Conservation (phyloP, 305 asterid species). For the Fraxinus paxiana region DNA sequence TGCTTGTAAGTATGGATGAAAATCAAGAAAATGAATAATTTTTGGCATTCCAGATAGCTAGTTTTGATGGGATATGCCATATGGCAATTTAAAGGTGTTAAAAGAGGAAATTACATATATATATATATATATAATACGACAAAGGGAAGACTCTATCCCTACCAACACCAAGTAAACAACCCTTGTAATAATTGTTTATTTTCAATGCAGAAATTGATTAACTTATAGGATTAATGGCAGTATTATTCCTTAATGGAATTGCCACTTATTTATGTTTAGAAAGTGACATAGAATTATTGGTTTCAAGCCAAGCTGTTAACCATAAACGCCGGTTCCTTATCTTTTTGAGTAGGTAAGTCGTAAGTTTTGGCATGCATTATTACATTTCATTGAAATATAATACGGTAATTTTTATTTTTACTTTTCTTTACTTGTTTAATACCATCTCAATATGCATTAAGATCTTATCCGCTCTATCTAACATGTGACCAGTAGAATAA, state of each 20-base stretch:
- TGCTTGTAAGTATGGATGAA: slow-evolving; percentile 51
- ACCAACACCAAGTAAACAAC: slow-evolving; percentile 25
- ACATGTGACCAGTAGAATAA: background rate
- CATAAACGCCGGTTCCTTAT: background rate
- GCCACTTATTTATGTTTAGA: background rate
- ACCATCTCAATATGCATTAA: background rate
- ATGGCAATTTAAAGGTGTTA: background rate
- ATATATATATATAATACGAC: slow-evolving; percentile 20
- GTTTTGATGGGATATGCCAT: background rate
- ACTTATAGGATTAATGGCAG: background rate
- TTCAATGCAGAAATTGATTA: background rate
- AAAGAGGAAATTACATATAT: background rate
- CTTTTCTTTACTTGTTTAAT: background rate
- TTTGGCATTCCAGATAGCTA: background rate
- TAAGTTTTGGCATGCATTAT: background rate
- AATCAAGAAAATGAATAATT: slow-evolving; percentile 1
- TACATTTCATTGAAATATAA: background rate
- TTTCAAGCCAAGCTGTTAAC: slow-evolving; percentile 3
- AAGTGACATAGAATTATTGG: background rate
- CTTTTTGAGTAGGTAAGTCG: background rate
- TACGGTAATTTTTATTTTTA: too few species aligned
- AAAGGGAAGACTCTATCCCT: slow-evolving; percentile 33
- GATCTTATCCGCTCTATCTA: background rate
- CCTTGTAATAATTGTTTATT: background rate
- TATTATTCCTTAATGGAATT: background rate